phyloP scores from a whole-genome alignment of 257 asterid genomes.

The Jacaranda copaia region DNA sequence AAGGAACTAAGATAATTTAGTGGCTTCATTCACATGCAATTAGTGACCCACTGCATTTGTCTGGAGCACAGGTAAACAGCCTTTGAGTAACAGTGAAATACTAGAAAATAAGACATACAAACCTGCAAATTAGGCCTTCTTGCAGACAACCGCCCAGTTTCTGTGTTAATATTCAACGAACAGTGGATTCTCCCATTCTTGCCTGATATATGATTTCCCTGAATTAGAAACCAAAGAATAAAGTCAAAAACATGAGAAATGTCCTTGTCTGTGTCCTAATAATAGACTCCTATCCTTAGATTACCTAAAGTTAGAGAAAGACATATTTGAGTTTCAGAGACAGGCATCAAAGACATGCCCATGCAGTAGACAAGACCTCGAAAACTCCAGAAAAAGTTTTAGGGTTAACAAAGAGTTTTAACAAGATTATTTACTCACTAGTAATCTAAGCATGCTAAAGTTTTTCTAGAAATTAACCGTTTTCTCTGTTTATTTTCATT shows the following conservation, averaged over 20 bases:
- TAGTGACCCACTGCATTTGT: constrained; percentile 15
- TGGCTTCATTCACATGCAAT: not conserved
- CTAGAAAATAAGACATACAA: constrained; percentile 19
- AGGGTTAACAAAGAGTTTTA: not conserved
- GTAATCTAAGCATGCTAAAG: not conserved
- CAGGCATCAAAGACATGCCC: constrained; percentile 16
- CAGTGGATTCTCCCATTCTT: constrained; percentile 90
- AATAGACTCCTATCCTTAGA: constrained; percentile 13
- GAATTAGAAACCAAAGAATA: constrained; percentile 35
- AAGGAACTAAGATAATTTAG: not conserved
- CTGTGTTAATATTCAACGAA: constrained; percentile 96
- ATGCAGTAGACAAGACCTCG: constrained; percentile 18
- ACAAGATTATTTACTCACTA: not conserved
- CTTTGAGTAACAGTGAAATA: not conserved
- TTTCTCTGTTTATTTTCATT: too few species aligned
- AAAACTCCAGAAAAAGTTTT: not conserved
- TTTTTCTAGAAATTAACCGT: not conserved
- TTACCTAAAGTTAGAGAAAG: not conserved
- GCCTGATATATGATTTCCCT: constrained; percentile 88
- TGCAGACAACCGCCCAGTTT: constrained; percentile 97
- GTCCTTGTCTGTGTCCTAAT: constrained; percentile 2
- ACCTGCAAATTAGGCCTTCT: constrained; percentile 99
- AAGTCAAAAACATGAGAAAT: constrained; percentile 2
- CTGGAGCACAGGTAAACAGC: constrained; percentile 6
- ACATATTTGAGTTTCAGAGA: constrained; percentile 4